Evolutionary conservation across 1,284 basidiomycete genomes (phyloP), one percentile per base, ranked within the genome.

Genomic region (Porogramme epimiltina): DNA sequence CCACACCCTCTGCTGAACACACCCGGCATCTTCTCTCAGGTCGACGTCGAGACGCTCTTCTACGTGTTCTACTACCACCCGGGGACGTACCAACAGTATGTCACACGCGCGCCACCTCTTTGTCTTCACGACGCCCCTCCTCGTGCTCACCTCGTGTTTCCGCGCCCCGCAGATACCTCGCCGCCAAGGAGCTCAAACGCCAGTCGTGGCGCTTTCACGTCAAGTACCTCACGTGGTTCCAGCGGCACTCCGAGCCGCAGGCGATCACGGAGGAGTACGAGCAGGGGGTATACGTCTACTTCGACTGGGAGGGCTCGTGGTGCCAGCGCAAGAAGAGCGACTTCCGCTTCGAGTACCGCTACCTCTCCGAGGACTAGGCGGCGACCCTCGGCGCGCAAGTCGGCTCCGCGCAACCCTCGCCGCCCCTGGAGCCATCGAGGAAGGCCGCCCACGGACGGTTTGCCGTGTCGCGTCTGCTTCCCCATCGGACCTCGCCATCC

Each of bases 221-320:
- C 62, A 98, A 99, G 74, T 99, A 98, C 71, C 75, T 99, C 56
- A 99, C 97, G 34, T 99, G 97, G 97, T 99, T 99, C 85, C 97
- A 99, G 72, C 85, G 97, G 47, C 94, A 98, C 66, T 95, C 93
- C 20, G 95, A 99, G 69, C 97, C 97, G n/a, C 94, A 97, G 69
- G 94, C 93, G 3, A 98, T 99, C 69, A 99, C 97, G 42, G 96
- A 98, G 66, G 97, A 99, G 72, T 99, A 98, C 70, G 97, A 99
- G 73, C 95, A 99, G 75, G 97, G 97, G 16, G 95, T 96, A 23
- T 96, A 95, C 69, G 91, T 95, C 48, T 95, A 96, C 79, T 96
- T 96, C 72, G 93, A 96, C 72, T 96, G 93, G 93, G 93, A 96
- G 71, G 92, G 92, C 54, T 92, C 91, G 56, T 98, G 96, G 97